Evolutionary conservation across 148 eudicot genomes (phyloP).

Genomic region (Pouteria glomerata): DNA sequence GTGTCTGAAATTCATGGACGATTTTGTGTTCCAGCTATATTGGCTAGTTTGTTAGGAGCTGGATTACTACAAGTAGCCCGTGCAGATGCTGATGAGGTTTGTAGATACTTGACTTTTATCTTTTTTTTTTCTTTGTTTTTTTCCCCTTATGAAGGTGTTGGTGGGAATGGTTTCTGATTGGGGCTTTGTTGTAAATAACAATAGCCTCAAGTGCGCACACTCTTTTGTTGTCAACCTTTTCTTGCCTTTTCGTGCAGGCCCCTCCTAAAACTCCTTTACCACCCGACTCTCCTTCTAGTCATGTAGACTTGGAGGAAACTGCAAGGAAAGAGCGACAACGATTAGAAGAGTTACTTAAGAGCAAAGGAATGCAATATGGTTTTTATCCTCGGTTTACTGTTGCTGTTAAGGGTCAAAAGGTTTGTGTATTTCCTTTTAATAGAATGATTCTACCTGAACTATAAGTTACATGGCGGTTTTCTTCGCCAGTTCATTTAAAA

Average conservation of each 20-base stretch:
- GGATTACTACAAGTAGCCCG: slow-evolving; percentile 50
- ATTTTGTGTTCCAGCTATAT: slow-evolving; percentile 33
- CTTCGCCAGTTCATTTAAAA: not conserved
- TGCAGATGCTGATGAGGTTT: slow-evolving; percentile 83
- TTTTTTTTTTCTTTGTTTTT: not conserved
- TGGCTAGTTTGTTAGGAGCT: slow-evolving; percentile 70
- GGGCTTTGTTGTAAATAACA: not conserved
- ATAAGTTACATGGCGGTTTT: not conserved
- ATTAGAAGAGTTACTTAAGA: slow-evolving; percentile 66
- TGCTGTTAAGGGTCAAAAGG: slow-evolving; percentile 93
- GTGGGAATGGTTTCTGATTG: not conserved
- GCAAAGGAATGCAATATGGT: slow-evolving; percentile 70
- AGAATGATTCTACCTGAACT: not conserved
- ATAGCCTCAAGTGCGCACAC: not conserved
- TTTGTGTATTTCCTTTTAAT: slow-evolving; percentile 9
- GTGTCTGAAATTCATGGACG: slow-evolving; percentile 19
- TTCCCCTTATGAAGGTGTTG: not conserved
- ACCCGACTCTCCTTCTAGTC: slow-evolving; percentile 43
- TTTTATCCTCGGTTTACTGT: slow-evolving; percentile 79
- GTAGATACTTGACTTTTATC: not conserved
- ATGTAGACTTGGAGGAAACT: slow-evolving; percentile 58
- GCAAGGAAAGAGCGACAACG: slow-evolving; percentile 72
- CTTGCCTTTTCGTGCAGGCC: slow-evolving; percentile 29
- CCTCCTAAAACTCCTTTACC: slow-evolving; percentile 37
- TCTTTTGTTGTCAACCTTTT: slow-evolving; percentile 1